A percentile compares a stretch with the other conserved stretches of the same genome.
Conservation (phyloP, 2,329 filamentous ascomycete species). For the Sclerotinia subarctica region DNA sequence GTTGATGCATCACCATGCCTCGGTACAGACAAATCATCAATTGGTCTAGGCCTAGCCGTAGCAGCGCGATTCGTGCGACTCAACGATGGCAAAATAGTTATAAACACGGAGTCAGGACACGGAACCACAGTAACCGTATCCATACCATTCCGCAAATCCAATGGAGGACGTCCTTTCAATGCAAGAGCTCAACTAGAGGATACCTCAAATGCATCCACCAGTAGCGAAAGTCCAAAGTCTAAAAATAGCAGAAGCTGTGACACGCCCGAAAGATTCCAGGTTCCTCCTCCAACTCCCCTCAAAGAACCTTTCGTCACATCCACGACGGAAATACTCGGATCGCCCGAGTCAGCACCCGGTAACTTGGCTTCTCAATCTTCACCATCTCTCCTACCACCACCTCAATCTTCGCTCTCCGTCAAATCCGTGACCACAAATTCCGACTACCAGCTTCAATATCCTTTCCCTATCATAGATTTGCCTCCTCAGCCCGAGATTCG, state of each 20-base stretch:
- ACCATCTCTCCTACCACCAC: neutral
- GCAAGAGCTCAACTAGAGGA: too few relatives aligned
- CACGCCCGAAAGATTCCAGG: neutral
- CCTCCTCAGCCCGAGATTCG: constrained; percentile 24
- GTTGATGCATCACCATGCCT: constrained; percentile 30
- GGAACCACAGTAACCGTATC: constrained; percentile 31
- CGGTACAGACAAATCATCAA: neutral
- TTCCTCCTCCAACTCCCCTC: neutral
- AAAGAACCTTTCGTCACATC: neutral
- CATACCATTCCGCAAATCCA: constrained; percentile 30
- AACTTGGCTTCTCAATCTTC: neutral
- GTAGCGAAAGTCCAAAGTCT: too few relatives aligned
- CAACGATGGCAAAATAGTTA: constrained; percentile 30
- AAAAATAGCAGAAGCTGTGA: neutral
- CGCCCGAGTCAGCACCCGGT: neutral
- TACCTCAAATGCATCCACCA: too few relatives aligned
- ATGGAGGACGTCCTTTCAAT: neutral
- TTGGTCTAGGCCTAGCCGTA: constrained; percentile 31
- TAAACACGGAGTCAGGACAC: constrained; percentile 23
- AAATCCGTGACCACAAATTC: constrained; percentile 13
- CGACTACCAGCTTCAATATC: constrained; percentile 28
- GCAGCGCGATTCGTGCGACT: constrained; percentile 30
- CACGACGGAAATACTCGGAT: neutral
- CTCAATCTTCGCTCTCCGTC: neutral
- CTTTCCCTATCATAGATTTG: constrained; percentile 12